Evolutionary conservation across 495 filamentous ascomycete species (phyloP).

Genomic region (Hapsidospora chrysogenum): DNA sequence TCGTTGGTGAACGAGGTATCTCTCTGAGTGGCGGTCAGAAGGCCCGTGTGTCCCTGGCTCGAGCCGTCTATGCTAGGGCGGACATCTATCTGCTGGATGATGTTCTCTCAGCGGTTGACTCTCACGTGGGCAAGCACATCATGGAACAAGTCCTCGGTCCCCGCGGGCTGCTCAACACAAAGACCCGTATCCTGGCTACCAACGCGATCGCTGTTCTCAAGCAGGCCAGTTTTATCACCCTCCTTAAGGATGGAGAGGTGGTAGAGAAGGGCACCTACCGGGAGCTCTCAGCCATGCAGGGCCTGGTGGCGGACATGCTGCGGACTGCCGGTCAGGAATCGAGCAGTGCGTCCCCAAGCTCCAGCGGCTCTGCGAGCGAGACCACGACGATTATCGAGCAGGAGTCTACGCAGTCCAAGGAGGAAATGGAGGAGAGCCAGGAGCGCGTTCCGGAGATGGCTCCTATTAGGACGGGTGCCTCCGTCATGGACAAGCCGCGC

Average conservation of each 20-base stretch:
- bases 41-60: constrained; percentile 82
- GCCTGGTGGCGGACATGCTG: constrained; percentile 72
- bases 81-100: constrained; percentile 95
- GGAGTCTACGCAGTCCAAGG: constrained; percentile 24
- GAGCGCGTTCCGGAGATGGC: constrained; percentile 51
- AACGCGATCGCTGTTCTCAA: constrained; percentile 88
- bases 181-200: constrained; percentile 87
- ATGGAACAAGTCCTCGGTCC: constrained; percentile 85
- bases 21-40: constrained; percentile 95
- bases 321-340: constrained; percentile 49
- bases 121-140: constrained; percentile 88
- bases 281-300: constrained; percentile 85
- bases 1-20: constrained; percentile 94
- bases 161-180: constrained; percentile 65
- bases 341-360: constrained; percentile 10
- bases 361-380: constrained; percentile 35
- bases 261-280: constrained; percentile 79
- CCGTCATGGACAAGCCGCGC: constrained; percentile 21
- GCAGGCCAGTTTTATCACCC: constrained; percentile 65
- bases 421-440: constrained; percentile 55
- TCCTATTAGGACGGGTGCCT: constrained; percentile 43
- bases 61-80: constrained; percentile 93
- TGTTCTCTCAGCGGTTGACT: constrained; percentile 87
- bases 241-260: constrained; percentile 70
- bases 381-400: constrained; percentile 42